phyloP scores from a whole-genome alignment of 169 alveolate genomes.

The Eimeria necatrix region DNA sequence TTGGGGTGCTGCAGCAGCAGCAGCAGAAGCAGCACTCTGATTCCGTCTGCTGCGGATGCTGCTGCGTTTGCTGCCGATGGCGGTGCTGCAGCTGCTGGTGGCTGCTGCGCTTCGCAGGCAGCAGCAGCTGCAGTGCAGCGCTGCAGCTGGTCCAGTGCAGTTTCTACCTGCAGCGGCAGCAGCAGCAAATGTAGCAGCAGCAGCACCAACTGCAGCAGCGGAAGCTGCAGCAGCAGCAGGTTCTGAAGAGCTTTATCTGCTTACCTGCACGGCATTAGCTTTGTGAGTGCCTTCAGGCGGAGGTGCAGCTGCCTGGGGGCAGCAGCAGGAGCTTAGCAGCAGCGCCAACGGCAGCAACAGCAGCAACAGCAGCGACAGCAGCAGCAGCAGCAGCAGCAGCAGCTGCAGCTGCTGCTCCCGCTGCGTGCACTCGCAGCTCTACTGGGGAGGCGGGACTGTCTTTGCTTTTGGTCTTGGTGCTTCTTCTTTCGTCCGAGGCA shows the following conservation, averaged over 20 bases:
- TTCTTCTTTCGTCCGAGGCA: slow-evolving; percentile 36
- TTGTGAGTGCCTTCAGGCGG: not conserved
- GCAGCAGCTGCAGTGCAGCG: too few relatives aligned
- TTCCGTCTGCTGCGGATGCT: too few relatives aligned
- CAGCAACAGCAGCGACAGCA: not conserved
- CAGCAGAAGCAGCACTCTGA: too few relatives aligned
- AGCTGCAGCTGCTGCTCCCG: slow-evolving; percentile 64
- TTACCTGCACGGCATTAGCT: not conserved
- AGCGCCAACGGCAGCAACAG: not conserved
- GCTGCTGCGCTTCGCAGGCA: too few relatives aligned
- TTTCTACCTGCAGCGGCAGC: too few relatives aligned
- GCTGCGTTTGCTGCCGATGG: too few relatives aligned
- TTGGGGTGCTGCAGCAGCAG: too few relatives aligned
- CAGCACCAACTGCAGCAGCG: too few relatives aligned
- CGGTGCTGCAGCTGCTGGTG: too few relatives aligned
- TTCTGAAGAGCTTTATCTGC: not conserved
- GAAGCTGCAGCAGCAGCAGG: slow-evolving; percentile 1
- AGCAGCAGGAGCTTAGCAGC: not conserved
- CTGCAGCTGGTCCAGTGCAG: too few relatives aligned
- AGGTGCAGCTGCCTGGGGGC: not conserved
- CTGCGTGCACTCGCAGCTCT: slow-evolving; percentile 56
- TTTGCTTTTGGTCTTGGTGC: slow-evolving; percentile 58
- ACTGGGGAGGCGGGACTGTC: slow-evolving; percentile 53
- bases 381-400: slow-evolving; percentile 54
- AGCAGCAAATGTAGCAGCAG: too few relatives aligned